Evolutionary conservation across 2,329 filamentous ascomycete species (phyloP), one percentile per base, ranked within the genome.

Genomic region (Waltergamsia citrina): DNA sequence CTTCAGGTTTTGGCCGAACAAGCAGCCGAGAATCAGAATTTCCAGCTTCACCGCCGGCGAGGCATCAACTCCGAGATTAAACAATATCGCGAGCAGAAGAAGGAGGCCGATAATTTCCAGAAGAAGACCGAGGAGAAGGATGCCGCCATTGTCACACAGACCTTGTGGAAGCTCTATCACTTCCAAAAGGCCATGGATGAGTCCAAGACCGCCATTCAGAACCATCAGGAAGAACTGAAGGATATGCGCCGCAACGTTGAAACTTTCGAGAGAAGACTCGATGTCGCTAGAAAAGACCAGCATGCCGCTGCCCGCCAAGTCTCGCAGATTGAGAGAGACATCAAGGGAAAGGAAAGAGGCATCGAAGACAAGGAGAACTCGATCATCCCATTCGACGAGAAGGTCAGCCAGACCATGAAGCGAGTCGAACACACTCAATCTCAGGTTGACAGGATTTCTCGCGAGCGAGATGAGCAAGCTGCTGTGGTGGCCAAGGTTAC

Each of bases 51-150:
- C 50, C 78, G 88, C 40, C 84, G 92, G 22, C 79, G 92, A 45
- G 87, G 85, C 31, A 95, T 98, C 62, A 96, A 96, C 56, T 90
- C 87, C 3, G 92, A 98, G 59, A 93, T 98, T 55, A 94, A 92
- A 54, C 87, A 94, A 49, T 98, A 95, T 50, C 84, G 94, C 50
- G 87, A 96, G 54, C 90, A 96, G 59, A 96, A 96, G 63, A 80
- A 79, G 45, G 92, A 96, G 52, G 90, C 90, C 5, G 92, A 98
- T 44, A 90, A 81, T 46, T 98, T 90, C 52, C 84, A 93, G 51
- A 79, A 76, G 43, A 96, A 95, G 59, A 83, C 83, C 2, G 83
- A 92, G 35, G 86, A 96, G 55, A 79, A 85, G 32, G 90, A 98
- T 53, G 75, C 85, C 35, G 92, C 90, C 7, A 83, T 95, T 37